phyloP scores from a whole-genome alignment of 495 filamentous ascomycete species.

The Ramalina intermedia region DNA sequence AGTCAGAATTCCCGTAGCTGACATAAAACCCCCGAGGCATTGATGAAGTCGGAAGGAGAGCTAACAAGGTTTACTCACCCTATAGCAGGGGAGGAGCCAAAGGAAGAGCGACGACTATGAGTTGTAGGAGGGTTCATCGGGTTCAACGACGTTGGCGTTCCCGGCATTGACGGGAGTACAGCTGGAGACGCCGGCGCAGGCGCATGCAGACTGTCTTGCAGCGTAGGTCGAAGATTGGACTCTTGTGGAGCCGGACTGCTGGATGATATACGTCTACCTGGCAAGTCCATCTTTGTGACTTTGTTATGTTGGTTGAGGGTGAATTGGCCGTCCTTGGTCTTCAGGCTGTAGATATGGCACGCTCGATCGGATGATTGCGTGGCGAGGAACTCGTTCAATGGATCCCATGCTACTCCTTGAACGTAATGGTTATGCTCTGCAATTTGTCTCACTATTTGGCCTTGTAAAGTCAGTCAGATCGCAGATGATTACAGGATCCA shows the following conservation, averaged over 20 bases:
- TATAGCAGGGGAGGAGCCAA: constrained; percentile 73
- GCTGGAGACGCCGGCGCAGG: constrained; percentile 64
- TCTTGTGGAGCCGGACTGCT: constrained; percentile 90
- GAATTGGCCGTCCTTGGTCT: constrained; percentile 93
- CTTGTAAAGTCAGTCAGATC: constrained; percentile 28
- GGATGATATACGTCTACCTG: constrained; percentile 74
- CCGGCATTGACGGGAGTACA: constrained; percentile 52
- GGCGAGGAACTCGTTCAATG: constrained; percentile 92
- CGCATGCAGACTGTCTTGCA: constrained; percentile 40
- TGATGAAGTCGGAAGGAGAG: no score
- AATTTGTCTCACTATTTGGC: constrained; percentile 85
- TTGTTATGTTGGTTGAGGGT: constrained; percentile 66
- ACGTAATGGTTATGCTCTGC: constrained; percentile 99
- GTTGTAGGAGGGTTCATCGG: constrained; percentile 96
- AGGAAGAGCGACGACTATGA: constrained; percentile 86
- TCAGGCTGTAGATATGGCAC: constrained; percentile 90
- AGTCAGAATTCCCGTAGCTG: no score
- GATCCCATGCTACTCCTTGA: constrained; percentile 97
- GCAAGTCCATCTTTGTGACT: constrained; percentile 78
- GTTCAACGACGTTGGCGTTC: constrained; percentile 81
- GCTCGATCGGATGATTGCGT: constrained; percentile 97
- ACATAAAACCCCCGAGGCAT: no score
- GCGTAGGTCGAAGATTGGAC: constrained; percentile 38
- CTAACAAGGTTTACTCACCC: constrained; percentile 24
- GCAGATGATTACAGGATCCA: neutral